Base-by-base conservation (phyloP, 129 eudicot species). In the Saposhnikovia divaricata region DNA sequence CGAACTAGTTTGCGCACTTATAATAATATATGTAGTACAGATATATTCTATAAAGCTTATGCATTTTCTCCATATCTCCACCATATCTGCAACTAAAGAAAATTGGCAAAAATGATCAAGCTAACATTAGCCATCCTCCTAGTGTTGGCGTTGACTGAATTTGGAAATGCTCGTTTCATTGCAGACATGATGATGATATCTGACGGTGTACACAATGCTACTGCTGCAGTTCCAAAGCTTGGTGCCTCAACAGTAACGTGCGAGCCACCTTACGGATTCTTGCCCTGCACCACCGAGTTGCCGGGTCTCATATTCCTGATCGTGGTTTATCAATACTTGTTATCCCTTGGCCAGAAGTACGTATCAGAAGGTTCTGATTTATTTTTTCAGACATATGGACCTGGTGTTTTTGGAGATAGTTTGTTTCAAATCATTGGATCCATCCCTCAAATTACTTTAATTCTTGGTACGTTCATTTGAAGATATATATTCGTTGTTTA, bases 221-320 rank as follows among this genome's bases (percentile, higher is more conserved):
- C 39, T 27, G 6, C 71, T 63, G 39, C 40, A 23, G 66, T 77
- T 77, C 81, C 40, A 65, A 55, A 47, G 78, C 75, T 85, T 21
- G 31, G 23, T 21, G 75, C 81, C 2, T 18, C 79, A 25, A 76
- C 85, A 5, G 89, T 80, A 57, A 91, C 91, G 28, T 91, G 96
- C 72, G 86, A 85, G 78, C 89, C 87, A 48, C 77, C 82, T 45
- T 91, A 91, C 28, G 97, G 97, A 19, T 84, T 91, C 85, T 84
- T 91, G 87, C 97, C 97, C 72, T 91, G 97, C 85, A 83, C 97
- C n/a, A 82, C 87, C 4, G 81, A 80, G 45, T 63, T 73, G 25
- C 86, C 87, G 89, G 97, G 97, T 27, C 80, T 69, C 11, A 72
- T 89, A 4, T 91, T 91, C 81, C 80, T 89, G 80, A 86, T 91